Conservation (phyloP, 2,329 filamentous ascomycete species). For the Pleurostoma richardsiae region DNA sequence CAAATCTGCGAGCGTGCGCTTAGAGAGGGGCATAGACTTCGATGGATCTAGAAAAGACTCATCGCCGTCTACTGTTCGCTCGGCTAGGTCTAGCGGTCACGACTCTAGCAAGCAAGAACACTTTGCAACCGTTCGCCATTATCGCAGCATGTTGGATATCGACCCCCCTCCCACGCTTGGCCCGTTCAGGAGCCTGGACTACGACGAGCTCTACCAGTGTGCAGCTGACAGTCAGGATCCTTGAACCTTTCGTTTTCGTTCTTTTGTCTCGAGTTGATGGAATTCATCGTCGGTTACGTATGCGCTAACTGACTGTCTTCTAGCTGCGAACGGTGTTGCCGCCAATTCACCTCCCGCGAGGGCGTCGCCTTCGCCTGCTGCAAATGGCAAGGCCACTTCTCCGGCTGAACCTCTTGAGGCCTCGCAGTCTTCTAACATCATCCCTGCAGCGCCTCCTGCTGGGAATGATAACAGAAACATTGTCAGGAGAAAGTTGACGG, state of each 20-base stretch:
- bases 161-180: constrained; percentile 41
- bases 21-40: no score
- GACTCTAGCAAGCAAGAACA: constrained; percentile 24
- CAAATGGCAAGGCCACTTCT: constrained; percentile 30
- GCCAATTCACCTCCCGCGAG: constrained; percentile 31
- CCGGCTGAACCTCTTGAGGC: constrained; percentile 17
- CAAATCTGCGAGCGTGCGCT: no score
- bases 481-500: constrained; percentile 94
- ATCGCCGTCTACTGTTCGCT: no score
- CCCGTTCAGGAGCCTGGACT: constrained; percentile 36
- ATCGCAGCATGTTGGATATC: constrained; percentile 50
- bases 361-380: constrained; percentile 32
- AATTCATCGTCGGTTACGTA: background rate
- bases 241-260: constrained; percentile 7
- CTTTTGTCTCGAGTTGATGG: no score
- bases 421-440: constrained; percentile 29
- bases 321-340: constrained; percentile 37
- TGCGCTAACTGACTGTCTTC: constrained; percentile 17
- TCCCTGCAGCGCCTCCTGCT: constrained; percentile 33
- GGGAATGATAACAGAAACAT: constrained; percentile 82
- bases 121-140: constrained; percentile 27
- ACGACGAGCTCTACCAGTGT: constrained; percentile 37
- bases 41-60: no score
- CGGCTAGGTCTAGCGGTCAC: constrained; percentile 27
- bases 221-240: constrained; percentile 27